These are phyloP conservation scores for Phytopythium boreale DNA, from an alignment of 352 stramenopile genomes.

Conservation along the genomic window DNA sequence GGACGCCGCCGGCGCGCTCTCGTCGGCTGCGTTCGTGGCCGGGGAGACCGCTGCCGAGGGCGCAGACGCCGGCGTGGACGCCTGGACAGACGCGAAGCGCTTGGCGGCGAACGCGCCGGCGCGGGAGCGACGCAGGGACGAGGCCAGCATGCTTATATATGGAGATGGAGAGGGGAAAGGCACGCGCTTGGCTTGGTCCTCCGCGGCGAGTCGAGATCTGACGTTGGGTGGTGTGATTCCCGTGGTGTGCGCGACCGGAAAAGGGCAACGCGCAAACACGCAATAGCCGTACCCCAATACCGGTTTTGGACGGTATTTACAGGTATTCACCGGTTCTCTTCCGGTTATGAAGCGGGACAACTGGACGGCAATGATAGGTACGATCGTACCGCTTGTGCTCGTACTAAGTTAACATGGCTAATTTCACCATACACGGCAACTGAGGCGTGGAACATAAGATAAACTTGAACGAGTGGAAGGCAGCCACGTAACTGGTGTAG, in stretches of 20 bases:
- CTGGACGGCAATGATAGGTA: conserved; percentile 4
- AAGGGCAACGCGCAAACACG: conserved; percentile 2
- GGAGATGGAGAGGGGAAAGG: neutral
- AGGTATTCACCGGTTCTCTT: neutral
- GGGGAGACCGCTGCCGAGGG: conserved; percentile 6
- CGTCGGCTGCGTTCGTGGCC: conserved; percentile 5
- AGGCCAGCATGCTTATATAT: conserved; percentile 28
- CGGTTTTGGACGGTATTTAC: neutral
- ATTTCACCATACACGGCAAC: too few relatives aligned
- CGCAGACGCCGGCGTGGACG: conserved; percentile 13
- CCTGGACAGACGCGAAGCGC: conserved; percentile 37
- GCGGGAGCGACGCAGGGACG: conserved; percentile 26
- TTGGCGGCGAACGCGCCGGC: conserved; percentile 11
- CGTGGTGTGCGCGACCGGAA: neutral
- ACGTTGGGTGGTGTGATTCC: neutral
- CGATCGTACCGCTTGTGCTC: neutral
- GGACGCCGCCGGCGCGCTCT: conserved; percentile 14
- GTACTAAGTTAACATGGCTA: neutral
- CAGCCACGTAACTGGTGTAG: neutral
- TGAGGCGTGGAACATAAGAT: neutral
- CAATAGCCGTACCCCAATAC: neutral
- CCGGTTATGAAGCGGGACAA: neutral
- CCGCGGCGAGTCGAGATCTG: conserved; percentile 6
- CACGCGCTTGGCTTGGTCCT: neutral
- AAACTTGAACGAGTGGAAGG: neutral